Evolutionary conservation across 805 yeast species (phyloP).

Genomic region (Schizosaccharomyces cryophilus): DNA sequence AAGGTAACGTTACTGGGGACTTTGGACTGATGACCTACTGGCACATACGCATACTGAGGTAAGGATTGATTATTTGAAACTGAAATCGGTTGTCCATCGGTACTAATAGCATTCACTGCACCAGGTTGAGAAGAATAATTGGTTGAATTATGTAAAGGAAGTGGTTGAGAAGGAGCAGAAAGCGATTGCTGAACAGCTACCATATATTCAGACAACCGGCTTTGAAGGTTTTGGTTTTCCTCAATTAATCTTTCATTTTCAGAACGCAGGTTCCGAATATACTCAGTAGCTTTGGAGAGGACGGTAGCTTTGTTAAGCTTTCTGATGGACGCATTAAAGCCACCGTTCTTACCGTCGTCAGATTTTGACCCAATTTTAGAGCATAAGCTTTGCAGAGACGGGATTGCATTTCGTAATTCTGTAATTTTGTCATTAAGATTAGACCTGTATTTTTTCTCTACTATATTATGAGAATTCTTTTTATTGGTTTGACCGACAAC

Average conservation of each 20-base stretch:
- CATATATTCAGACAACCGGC: not conserved
- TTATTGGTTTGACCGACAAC: constrained; percentile 6
- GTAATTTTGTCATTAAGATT: constrained; percentile 49
- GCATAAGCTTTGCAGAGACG: constrained; percentile 41
- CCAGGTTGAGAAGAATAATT: no score
- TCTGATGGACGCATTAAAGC: constrained; percentile 34
- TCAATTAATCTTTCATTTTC: constrained; percentile 25
- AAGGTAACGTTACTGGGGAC: no score
- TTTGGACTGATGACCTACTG: no score
- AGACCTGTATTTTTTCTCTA: constrained; percentile 58
- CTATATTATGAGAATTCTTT: constrained; percentile 49
- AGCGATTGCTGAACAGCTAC: not conserved
- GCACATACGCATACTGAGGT: no score
- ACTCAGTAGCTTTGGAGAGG: constrained; percentile 54
- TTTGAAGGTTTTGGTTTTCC: not conserved
- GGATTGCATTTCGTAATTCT: constrained; percentile 53
- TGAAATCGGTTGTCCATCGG: no score
- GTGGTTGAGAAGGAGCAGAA: not conserved
- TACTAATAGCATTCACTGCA: no score
- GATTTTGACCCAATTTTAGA: constrained; percentile 12
- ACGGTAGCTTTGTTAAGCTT: constrained; percentile 61
- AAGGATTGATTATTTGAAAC: no score
- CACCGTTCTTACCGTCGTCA: constrained; percentile 29
- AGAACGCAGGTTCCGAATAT: constrained; percentile 44
- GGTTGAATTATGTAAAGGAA: not conserved